phyloP scores from a whole-genome alignment of 495 filamentous ascomycete genomes.

The Zalerion maritima region DNA sequence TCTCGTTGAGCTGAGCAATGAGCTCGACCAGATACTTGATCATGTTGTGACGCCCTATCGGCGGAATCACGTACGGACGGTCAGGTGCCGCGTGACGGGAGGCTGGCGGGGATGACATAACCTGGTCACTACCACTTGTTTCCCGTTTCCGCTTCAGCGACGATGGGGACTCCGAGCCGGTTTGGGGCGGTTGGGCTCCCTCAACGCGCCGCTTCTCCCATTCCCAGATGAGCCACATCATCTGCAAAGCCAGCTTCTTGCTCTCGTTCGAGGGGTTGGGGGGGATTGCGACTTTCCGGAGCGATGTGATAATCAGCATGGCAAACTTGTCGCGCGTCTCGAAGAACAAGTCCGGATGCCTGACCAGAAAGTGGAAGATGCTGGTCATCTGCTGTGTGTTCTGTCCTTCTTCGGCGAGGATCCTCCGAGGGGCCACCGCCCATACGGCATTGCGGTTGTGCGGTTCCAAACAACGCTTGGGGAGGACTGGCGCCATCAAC shows the following conservation, averaged over 20 bases:
- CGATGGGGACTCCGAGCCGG: constrained; percentile 51
- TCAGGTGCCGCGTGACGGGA: constrained; percentile 24
- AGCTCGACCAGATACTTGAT: constrained; percentile 89
- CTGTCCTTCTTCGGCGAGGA: constrained; percentile 87
- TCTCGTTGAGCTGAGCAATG: constrained; percentile 76
- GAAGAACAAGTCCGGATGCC: constrained; percentile 86
- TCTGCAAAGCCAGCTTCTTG: constrained; percentile 78
- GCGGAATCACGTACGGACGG: constrained; percentile 53
- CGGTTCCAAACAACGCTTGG: constrained; percentile 45
- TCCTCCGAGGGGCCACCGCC: constrained; percentile 82
- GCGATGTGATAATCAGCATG: constrained; percentile 70
- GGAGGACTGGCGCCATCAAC: constrained; percentile 81
- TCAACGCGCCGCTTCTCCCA: constrained; percentile 79
- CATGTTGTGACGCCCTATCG: constrained; percentile 53
- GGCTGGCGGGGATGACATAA: constrained; percentile 32
- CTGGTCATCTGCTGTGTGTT: constrained; percentile 93
- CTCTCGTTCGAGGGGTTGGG: constrained; percentile 82
- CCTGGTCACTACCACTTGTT: constrained; percentile 19
- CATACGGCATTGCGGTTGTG: constrained; percentile 47
- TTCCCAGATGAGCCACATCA: constrained; percentile 77
- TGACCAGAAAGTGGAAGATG: constrained; percentile 92
- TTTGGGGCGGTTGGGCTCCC: constrained; percentile 31
- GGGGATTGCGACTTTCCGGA: constrained; percentile 75
- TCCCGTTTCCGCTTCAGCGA: constrained; percentile 67
- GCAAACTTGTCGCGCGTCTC: constrained; percentile 86